phyloP scores from a whole-genome alignment of 1,139 yeast genomes.

The Suhomyces terraborum region DNA sequence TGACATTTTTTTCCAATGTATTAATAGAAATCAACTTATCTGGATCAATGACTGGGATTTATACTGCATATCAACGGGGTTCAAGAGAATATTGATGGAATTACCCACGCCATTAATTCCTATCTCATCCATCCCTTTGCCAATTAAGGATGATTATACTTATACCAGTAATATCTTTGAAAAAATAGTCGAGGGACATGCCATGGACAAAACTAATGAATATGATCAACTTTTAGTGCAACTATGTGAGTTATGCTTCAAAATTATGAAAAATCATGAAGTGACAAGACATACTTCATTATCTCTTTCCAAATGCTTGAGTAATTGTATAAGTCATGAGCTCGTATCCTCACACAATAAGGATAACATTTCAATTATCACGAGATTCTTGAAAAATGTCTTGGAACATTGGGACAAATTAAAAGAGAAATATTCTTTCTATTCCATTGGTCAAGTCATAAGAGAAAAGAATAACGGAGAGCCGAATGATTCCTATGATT shows the following conservation, averaged over 20 bases:
- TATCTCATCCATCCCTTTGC: conserved; percentile 43
- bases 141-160: conserved; percentile 47
- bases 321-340: conserved; percentile 56
- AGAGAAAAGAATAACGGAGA: conserved; percentile 21
- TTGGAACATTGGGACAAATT: conserved; percentile 45
- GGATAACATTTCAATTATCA: conserved; percentile 50
- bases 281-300: conserved; percentile 48
- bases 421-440: conserved; percentile 16
- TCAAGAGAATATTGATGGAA: conserved; percentile 49
- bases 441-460: conserved; percentile 26
- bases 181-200: conserved; percentile 26
- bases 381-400: conserved; percentile 51
- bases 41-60: conserved; percentile 68
- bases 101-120: conserved; percentile 50
- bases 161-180: conserved; percentile 41
- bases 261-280: conserved; percentile 29
- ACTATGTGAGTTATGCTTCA: conserved; percentile 42
- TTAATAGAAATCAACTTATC: conserved; percentile 54
- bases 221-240: conserved; percentile 37
- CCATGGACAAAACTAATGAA: conserved; percentile 10
- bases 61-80: conserved; percentile 57
- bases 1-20: conserved; percentile 52
- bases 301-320: conserved; percentile 50
- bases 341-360: conserved; percentile 45
- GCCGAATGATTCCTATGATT: conserved; percentile 32